These are phyloP conservation scores for Chloranthus sessilifolius DNA, from an alignment of 164 flowering plant species.

Conservation along the genomic window DNA sequence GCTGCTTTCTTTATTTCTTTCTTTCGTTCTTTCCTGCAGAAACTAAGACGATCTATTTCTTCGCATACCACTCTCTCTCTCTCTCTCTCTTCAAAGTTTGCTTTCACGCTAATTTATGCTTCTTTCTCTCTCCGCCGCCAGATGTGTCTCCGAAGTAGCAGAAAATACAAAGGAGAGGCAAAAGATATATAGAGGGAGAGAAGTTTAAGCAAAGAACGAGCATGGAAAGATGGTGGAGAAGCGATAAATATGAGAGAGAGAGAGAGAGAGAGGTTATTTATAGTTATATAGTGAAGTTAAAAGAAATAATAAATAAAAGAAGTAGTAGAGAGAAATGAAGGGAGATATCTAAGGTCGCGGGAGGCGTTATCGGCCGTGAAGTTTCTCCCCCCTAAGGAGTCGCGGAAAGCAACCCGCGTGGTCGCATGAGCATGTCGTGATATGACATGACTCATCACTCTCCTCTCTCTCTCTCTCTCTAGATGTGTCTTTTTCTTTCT, in stretches of 20 bases:
- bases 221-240: conserved; percentile 32
- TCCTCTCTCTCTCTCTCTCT: no score
- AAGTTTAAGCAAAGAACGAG: conserved; percentile 5
- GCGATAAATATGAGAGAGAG: neutral
- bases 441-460: no score
- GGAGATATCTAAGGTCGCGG: neutral
- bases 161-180: conserved; percentile 15
- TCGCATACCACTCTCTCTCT: neutral
- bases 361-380: conserved; percentile 3
- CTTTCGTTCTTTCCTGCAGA: neutral
- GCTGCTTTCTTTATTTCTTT: neutral
- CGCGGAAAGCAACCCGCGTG: conserved; percentile 1
- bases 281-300: neutral
- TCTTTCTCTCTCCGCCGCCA: conserved; percentile 10
- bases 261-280: neutral
- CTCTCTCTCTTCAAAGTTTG: neutral
- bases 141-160: conserved; percentile 8
- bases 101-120: conserved; percentile 8
- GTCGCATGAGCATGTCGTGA: conserved; percentile 15
- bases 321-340: neutral
- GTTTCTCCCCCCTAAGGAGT: conserved; percentile 5
- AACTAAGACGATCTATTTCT: no score
- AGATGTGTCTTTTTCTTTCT: no score
- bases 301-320: no score
- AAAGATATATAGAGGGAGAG: conserved; percentile 5